Base-by-base conservation (phyloP, 2,329 filamentous ascomycete genomes). In the Mycogone perniciosa region DNA sequence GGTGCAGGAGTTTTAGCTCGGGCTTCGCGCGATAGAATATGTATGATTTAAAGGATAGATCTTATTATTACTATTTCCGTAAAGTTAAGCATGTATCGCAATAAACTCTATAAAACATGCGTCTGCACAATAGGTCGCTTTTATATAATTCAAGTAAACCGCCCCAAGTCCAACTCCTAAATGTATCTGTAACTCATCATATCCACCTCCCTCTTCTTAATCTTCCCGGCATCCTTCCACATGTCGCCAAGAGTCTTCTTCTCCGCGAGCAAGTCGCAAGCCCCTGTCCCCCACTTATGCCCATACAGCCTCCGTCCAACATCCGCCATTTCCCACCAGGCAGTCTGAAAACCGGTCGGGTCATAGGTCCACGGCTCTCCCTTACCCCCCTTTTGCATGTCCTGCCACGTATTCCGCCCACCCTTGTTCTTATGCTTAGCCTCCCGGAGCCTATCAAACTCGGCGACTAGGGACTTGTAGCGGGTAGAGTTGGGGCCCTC, bases 341-440 rank as follows among this genome's bases (percentile, higher is more conserved):
- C 44, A 26, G 26, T 26, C 6, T 51, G 44, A 26, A 51, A 51
- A n/a, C 49, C 49, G 1, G 26, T 26, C 5, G 48, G 48, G 7
- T 51, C 48, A 42, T 51, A 51, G 1, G 48, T 51, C 48, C 48
- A 51, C 3, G 48, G 48, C 20, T 51, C 48, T 27, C 48, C 48
- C 31, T 51, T 39, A 20, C 48, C 49, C 30, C 49, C 49, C 26
- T 51, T 51, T 37, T 51, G 44, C 44, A 37, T 51, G n/a, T 51
- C 42, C 37, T 51, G 49, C 44, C 49, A 51, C 6, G 44, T 51
- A 31, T 51, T 51, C 4, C 49, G 49, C 30, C 49, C 49, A 2
- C 42, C 10, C 2, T 31, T 30, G n/a, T 51, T 40, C 20, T 31
- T 26, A 5, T 9, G 11, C 7, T 51, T 51, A 3, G 20, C 44